Percentiles rank a stretch among this genome's conserved stretches.
Evolutionary conservation across 2,329 filamentous ascomycete genomes (phyloP).

Genomic region (Escovopsis weberi): DNA sequence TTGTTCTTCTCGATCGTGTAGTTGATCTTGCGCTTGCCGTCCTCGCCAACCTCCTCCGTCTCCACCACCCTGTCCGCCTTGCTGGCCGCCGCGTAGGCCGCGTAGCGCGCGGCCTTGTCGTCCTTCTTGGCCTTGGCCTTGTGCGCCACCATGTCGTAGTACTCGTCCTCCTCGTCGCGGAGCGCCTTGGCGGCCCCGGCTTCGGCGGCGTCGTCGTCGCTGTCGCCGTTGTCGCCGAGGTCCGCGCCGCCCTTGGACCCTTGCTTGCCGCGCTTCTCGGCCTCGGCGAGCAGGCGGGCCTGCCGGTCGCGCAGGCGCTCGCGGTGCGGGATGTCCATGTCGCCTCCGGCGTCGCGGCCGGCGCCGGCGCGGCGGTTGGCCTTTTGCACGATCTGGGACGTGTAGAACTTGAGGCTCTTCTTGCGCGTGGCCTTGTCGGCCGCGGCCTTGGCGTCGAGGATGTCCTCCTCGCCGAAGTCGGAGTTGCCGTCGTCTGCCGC

Average conservation of each 20-base stretch:
- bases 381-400: slow-evolving; percentile 92
- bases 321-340: slow-evolving; percentile 72
- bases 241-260: slow-evolving; percentile 47
- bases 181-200: slow-evolving; percentile 31
- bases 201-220: slow-evolving; percentile 47
- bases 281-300: slow-evolving; percentile 74
- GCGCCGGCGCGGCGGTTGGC: slow-evolving; percentile 68
- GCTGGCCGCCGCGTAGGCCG: slow-evolving; percentile 43
- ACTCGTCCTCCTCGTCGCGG: slow-evolving; percentile 53
- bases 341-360: slow-evolving; percentile 61
- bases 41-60: slow-evolving; percentile 55
- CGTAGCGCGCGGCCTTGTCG: slow-evolving; percentile 49
- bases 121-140: slow-evolving; percentile 55
- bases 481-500: slow-evolving; percentile 46
- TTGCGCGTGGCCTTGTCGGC: slow-evolving; percentile 81
- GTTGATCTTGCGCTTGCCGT: slow-evolving; percentile 83
- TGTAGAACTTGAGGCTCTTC: slow-evolving; percentile 93
- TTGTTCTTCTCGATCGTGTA: slow-evolving; percentile 98
- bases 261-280: slow-evolving; percentile 65
- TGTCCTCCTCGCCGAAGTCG: slow-evolving; percentile 85
- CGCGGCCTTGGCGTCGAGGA: slow-evolving; percentile 61
- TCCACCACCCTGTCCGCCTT: slow-evolving; percentile 50
- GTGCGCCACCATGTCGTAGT: slow-evolving; percentile 79
- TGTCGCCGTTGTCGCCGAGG: slow-evolving; percentile 53
- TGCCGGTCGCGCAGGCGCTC: slow-evolving; percentile 80